phyloP scores from a whole-genome alignment of 1,284 basidiomycete genomes.

The Puccinia brachypodii region DNA sequence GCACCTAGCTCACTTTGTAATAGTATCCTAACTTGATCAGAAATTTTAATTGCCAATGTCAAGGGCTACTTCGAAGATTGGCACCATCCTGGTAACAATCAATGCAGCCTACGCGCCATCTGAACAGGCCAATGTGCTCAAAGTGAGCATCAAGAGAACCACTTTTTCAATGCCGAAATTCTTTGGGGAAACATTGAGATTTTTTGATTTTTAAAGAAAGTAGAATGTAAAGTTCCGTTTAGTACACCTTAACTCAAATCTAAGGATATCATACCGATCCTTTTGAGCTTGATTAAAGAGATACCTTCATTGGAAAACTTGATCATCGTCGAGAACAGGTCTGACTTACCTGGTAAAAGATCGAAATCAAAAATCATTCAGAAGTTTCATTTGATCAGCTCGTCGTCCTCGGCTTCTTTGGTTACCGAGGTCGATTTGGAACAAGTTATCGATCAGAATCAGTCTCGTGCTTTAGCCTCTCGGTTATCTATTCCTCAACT shows the following conservation, averaged over 20 bases:
- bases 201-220: conserved; percentile 18
- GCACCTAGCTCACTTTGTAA: too few relatives aligned
- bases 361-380: neutral
- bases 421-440: conserved; percentile 28
- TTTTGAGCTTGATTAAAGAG: conserved; percentile 13
- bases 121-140: conserved; percentile 16
- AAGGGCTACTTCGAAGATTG: conserved; percentile 40
- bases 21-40: too few relatives aligned
- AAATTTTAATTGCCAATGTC: too few relatives aligned
- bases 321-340: conserved; percentile 22
- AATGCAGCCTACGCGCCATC: conserved; percentile 34
- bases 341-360: neutral
- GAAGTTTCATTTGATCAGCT: neutral
- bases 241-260: conserved; percentile 19
- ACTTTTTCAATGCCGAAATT: neutral
- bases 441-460: neutral
- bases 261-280: conserved; percentile 13
- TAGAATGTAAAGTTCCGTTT: conserved; percentile 30
- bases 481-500: neutral
- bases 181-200: neutral
- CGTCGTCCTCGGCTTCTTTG: neutral
- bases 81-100: conserved; percentile 37
- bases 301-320: neutral
- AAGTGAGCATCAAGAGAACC: neutral
- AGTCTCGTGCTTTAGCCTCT: neutral